phyloP scores from a whole-genome alignment of 108 stramenopile species.

The Cyclotella choctawhatcheeana region DNA sequence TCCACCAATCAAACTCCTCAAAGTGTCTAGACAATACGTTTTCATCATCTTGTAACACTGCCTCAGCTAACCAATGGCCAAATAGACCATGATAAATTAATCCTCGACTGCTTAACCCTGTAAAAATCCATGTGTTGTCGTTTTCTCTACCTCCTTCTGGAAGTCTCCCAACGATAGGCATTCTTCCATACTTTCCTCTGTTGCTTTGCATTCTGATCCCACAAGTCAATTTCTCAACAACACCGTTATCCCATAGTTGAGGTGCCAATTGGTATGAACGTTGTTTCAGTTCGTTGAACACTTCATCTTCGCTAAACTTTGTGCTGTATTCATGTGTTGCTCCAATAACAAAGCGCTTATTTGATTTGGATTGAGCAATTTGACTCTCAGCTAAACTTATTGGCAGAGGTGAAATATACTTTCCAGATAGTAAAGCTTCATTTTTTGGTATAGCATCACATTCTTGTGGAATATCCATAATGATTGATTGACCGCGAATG shows the following conservation, averaged over 20 bases:
- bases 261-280: constrained; percentile 64
- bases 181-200: constrained; percentile 71
- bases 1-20: constrained; percentile 59
- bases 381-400: not conserved
- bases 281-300: constrained; percentile 56
- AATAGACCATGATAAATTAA: constrained; percentile 84
- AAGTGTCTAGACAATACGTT: constrained; percentile 27
- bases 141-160: constrained; percentile 21
- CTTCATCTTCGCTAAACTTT: constrained; percentile 50
- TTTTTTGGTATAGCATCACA: not conserved
- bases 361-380: not conserved
- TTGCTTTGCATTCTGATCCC: constrained; percentile 79
- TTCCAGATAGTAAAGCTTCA: constrained; percentile 75
- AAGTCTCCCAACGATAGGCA: constrained; percentile 77
- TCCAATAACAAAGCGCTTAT: constrained; percentile 61
- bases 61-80: constrained; percentile 62
- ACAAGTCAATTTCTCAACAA: constrained; percentile 55
- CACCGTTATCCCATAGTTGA: constrained; percentile 68
- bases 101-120: constrained; percentile 84
- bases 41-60: constrained; percentile 52
- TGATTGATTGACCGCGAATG: constrained; percentile 87
- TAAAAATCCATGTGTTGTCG: constrained; percentile 73
- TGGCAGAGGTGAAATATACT: constrained; percentile 77
- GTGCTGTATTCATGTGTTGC: constrained; percentile 84
- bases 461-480: constrained; percentile 43